phyloP scores from a whole-genome alignment of 768 basidiomycete genomes.

The Cystofilobasidium ferigula region DNA sequence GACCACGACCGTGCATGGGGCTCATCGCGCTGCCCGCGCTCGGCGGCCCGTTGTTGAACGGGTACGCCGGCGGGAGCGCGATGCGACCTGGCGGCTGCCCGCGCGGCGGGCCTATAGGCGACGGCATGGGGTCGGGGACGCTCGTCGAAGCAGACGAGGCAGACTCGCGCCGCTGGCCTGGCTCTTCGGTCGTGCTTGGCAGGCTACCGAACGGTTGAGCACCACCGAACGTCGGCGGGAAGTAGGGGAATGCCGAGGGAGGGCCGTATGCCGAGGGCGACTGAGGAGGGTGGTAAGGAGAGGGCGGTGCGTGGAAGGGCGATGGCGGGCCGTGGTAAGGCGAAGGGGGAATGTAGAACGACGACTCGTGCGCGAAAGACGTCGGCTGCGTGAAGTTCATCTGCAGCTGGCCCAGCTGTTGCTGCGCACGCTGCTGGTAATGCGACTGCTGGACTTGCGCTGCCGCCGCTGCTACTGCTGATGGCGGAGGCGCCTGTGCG shows the following conservation, averaged over 20 bases:
- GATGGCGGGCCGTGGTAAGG: constrained; percentile 31
- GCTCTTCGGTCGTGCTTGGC: background rate
- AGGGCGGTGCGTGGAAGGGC: constrained; percentile 30
- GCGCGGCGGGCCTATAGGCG: background rate
- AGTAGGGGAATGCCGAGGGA: background rate
- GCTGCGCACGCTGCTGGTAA: background rate
- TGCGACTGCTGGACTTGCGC: constrained; percentile 13
- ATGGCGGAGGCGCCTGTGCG: constrained; percentile 1
- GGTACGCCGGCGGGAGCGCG: constrained; percentile 47
- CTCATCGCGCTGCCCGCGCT: constrained; percentile 46
- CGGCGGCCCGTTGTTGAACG: constrained; percentile 29
- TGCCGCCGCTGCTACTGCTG: constrained; percentile 14
- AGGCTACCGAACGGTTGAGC: background rate
- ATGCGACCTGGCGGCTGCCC: constrained; percentile 58
- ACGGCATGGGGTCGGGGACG: constrained; percentile 22
- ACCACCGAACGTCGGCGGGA: background rate
- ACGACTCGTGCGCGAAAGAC: constrained; percentile 26
- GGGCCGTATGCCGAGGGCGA: background rate
- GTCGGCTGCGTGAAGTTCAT: constrained; percentile 29
- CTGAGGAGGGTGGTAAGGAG: constrained; percentile 26
- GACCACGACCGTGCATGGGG: constrained; percentile 48
- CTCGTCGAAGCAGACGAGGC: constrained; percentile 18
- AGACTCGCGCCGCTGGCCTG: background rate
- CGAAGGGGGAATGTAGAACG: constrained; percentile 40
- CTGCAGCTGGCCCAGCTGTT: background rate